Evolutionary conservation across 441 rosid species (phyloP).

Genomic region (Pelargonium exstipulatum): DNA sequence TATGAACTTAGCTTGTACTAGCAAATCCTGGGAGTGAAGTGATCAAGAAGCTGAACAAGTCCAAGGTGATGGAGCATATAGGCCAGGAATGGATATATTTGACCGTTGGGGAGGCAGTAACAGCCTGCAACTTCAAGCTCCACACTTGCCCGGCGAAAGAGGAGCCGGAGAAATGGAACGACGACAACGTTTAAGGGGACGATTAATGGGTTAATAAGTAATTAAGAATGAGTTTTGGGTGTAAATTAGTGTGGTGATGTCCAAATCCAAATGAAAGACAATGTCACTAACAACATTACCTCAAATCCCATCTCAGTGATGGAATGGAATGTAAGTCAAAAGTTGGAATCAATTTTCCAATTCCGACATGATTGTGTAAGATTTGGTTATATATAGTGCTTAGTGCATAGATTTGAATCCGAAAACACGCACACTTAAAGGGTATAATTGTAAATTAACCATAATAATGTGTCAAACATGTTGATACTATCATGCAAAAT

Average conservation of each 20-base stretch:
- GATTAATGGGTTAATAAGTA: not conserved
- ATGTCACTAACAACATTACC: too few relatives aligned
- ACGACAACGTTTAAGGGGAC: constrained; percentile 17
- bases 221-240: not conserved
- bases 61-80: constrained; percentile 54
- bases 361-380: not conserved
- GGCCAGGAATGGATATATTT: constrained; percentile 77
- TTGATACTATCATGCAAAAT: too few relatives aligned
- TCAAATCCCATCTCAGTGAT: too few relatives aligned
- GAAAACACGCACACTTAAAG: not conserved
- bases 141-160: constrained; percentile 36
- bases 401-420: not conserved
- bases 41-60: constrained; percentile 75
- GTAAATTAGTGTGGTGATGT: not conserved
- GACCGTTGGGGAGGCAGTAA: constrained; percentile 88
- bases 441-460: too few relatives aligned
- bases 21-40: constrained; percentile 96
- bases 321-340: too few relatives aligned
- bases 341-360: not conserved
- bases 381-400: not conserved
- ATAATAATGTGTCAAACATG: too few relatives aligned
- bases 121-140: constrained; percentile 73
- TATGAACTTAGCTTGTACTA: constrained; percentile 18
- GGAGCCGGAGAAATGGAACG: constrained; percentile 40
- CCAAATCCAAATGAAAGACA: not conserved